phyloP scores from a whole-genome alignment of 2,329 filamentous ascomycete genomes.

The Trichophyton benhamiae region DNA sequence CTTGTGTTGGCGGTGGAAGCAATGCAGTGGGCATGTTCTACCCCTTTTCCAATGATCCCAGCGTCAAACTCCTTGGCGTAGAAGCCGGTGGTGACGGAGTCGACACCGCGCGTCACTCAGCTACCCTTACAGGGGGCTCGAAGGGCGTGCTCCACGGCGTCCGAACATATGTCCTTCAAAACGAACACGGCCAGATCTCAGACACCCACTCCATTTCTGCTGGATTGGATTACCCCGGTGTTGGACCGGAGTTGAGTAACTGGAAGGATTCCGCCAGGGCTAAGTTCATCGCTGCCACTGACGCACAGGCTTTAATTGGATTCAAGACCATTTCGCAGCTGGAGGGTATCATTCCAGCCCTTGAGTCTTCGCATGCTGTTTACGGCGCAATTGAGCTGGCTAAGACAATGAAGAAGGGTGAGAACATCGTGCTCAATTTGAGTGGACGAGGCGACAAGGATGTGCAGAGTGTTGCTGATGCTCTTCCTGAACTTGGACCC shows the following conservation, averaged over 20 bases:
- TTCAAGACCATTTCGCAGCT: constrained; percentile 76
- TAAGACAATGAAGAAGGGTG: constrained; percentile 76
- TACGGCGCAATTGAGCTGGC: constrained; percentile 80
- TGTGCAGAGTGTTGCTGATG: constrained; percentile 93
- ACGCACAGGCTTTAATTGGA: constrained; percentile 76
- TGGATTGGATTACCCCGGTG: constrained; percentile 91
- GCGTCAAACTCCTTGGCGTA: constrained; percentile 80
- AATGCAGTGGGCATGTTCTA: constrained; percentile 98
- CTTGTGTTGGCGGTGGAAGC: constrained; percentile 88
- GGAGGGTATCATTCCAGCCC: constrained; percentile 91
- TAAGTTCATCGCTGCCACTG: constrained; percentile 80
- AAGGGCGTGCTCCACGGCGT: constrained; percentile 95
- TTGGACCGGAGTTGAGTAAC: constrained; percentile 77
- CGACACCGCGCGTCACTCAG: constrained; percentile 72
- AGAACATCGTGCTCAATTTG: constrained; percentile 88
- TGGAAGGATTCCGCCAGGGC: constrained; percentile 90
- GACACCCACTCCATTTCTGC: constrained; percentile 96
- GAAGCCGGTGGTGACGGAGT: constrained; percentile 91
- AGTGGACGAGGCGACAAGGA: constrained; percentile 96
- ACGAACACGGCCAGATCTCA: constrained; percentile 80
- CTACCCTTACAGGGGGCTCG: constrained; percentile 71
- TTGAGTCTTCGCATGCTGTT: constrained; percentile 88
- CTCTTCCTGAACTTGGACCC: constrained; percentile 76
- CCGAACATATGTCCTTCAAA: constrained; percentile 87
- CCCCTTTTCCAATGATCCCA: constrained; percentile 74